Evolutionary conservation across 495 filamentous ascomycete species (phyloP).

Genomic region (Neurospora cerealis): DNA sequence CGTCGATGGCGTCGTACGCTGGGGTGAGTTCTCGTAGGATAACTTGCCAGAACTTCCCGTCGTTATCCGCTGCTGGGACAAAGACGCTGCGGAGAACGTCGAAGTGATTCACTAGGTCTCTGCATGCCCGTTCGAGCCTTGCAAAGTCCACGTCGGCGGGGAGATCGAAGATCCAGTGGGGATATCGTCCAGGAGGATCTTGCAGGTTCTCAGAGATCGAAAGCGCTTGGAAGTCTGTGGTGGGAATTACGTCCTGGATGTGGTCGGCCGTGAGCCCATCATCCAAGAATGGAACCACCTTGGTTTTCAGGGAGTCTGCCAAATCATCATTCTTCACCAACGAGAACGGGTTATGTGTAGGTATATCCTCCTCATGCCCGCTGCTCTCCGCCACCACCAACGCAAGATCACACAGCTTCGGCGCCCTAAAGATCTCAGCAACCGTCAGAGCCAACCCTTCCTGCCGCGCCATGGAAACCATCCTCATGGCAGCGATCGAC

Average conservation of each 20-base stretch:
- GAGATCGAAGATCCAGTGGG: conserved; percentile 37
- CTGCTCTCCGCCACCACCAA: neutral
- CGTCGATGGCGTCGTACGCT: conserved; percentile 39
- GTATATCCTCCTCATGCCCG: neutral
- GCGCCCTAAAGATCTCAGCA: conserved; percentile 37
- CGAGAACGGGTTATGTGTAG: neutral
- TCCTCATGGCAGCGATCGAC: conserved; percentile 58
- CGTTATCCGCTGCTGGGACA: conserved; percentile 29
- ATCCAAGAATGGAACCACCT: neutral
- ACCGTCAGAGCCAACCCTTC: conserved; percentile 45
- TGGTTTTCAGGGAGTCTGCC: neutral
- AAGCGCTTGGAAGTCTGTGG: conserved; percentile 52
- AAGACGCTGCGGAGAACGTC: conserved; percentile 58
- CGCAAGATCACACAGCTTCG: conserved; percentile 38
- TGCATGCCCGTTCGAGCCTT: conserved; percentile 33
- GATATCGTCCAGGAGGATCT: neutral
- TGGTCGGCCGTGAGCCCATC: neutral
- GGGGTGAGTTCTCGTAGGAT: conserved; percentile 45
- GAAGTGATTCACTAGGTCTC: conserved; percentile 32
- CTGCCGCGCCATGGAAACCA: conserved; percentile 46
- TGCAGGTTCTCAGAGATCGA: conserved; percentile 44
- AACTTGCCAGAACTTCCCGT: conserved; percentile 48
- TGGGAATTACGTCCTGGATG: conserved; percentile 41
- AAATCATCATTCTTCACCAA: neutral
- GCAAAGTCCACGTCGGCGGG: conserved; percentile 42